A percentile compares a stretch with the other conserved stretches of the same genome.
These are phyloP conservation scores for Brassica hybrid DNA, from an alignment of 441 rosid species.

Conservation along the genomic window DNA sequence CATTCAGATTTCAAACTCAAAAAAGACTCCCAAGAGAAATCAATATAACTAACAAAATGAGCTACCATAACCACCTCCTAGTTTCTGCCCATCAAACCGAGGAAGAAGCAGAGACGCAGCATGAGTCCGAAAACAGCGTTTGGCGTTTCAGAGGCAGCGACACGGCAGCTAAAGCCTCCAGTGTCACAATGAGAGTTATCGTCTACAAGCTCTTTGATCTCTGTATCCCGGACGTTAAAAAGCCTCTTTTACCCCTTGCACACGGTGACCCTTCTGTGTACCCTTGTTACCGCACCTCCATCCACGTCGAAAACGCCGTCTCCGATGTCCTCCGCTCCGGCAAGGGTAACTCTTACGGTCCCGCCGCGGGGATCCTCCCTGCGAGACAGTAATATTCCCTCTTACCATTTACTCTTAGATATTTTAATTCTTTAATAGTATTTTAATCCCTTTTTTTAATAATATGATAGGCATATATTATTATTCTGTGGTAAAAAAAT, in stretches of 20 bases:
- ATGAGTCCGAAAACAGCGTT: conserved; percentile 14
- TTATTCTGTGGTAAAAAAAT: neutral
- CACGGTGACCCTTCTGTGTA: conserved; percentile 65
- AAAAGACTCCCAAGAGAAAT: neutral
- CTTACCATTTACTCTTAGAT: neutral
- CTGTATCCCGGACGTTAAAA: conserved; percentile 36
- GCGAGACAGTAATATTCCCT: conserved; percentile 50
- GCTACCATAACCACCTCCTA: conserved; percentile 19
- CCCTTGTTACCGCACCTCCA: conserved; percentile 52
- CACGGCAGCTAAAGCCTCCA: conserved; percentile 31
- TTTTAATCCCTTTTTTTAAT: neutral
- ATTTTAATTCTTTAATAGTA: neutral
- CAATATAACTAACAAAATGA: conserved; percentile 19
- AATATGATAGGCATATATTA: neutral
- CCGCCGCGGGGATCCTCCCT: conserved; percentile 47
- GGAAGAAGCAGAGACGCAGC: conserved; percentile 22
- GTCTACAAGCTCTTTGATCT: conserved; percentile 34
- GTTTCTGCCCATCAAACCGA: conserved; percentile 19
- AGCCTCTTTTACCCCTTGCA: conserved; percentile 50
- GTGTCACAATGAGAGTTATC: conserved; percentile 42
- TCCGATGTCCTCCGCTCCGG: conserved; percentile 51
- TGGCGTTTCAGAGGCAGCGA: conserved; percentile 46
- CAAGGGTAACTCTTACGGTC: conserved; percentile 52
- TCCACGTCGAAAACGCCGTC: conserved; percentile 51
- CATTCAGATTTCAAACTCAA: conserved; percentile 14